Base-by-base conservation (phyloP, 305 asterid genomes). In the Fraxinus baroniana region DNA sequence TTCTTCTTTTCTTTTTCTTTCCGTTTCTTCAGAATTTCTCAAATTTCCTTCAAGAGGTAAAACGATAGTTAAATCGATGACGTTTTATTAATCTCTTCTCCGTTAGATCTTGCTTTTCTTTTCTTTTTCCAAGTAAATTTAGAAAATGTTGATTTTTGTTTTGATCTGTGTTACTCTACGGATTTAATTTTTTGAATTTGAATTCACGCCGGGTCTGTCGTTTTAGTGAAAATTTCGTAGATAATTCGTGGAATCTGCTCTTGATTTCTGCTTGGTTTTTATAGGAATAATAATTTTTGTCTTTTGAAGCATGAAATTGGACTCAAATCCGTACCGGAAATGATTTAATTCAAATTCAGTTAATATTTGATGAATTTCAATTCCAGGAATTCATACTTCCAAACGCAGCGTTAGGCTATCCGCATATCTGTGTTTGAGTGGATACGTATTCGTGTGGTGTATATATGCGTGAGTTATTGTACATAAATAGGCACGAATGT, bases 51-150 rank as follows among this genome's bases (percentile, higher is more conserved):
- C 30, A 33, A 30, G 26, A 74, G 79, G 79, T 74, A 7, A 39
- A 33, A 39, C 4, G 55, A 18, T 20, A 81, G 73, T 71, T 71
- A 71, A 71, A 30, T 71, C 35, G 12, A 81, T 81, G 85, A 85
- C 84, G 77, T 71, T 75, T 36, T 8, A 30, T 78, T 76, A 32
- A 74, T 84, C 22, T 73, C 64, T 37, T 7, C 64, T 44, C 17
- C 49, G 41, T 36, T 24, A 32, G 76, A 71, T 30, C 64, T 26
- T 39, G 41, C 10, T 28, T 71, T 71, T 71, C 12, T 46, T 41
- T 78, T 72, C 13, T 41, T 41, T 80, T 37, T 78, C 5, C 7
- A 13, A 28, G 74, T 66, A 13, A 66, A 66, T 66, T 66, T 13
- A 12, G 20, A 26, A 66, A 66, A 71, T 5, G 76, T 32, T 71